Conservation (phyloP, 1,139 yeast genomes). For the Yamadazyma songkhlaensis region DNA sequence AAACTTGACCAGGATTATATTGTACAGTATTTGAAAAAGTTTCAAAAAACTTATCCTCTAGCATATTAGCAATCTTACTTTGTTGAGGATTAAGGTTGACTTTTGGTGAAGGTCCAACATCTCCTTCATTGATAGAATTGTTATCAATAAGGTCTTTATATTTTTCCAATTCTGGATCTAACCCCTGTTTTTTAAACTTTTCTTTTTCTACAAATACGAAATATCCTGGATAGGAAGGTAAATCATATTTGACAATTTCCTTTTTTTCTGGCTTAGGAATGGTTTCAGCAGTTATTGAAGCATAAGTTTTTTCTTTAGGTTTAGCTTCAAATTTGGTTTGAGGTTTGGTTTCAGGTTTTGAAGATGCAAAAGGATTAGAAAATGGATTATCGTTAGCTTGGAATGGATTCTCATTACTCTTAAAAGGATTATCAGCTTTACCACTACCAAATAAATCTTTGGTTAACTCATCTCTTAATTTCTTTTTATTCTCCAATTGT, state of each 20-base stretch:
- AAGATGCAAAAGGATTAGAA: conserved; percentile 6
- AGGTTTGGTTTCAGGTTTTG: conserved; percentile 23
- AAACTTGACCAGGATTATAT: conserved; percentile 81
- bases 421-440: conserved; percentile 28
- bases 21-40: conserved; percentile 70
- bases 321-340: conserved; percentile 3
- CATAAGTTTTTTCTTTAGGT: conserved; percentile 19
- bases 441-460: conserved; percentile 36
- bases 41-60: conserved; percentile 77
- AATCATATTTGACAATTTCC: conserved; percentile 8
- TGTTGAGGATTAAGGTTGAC: conserved; percentile 31
- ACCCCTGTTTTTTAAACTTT: conserved; percentile 37
- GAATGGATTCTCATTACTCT: conserved; percentile 21
- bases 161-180: conserved; percentile 43
- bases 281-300: conserved; percentile 21
- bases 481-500: conserved; percentile 38
- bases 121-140: conserved; percentile 21
- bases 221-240: conserved; percentile 58
- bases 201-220: conserved; percentile 71
- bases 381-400: conserved; percentile 37
- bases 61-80: conserved; percentile 46
- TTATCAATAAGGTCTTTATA: conserved; percentile 49
- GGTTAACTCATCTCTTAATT: conserved; percentile 43
- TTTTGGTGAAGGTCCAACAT: background rate
- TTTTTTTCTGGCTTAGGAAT: conserved; percentile 13